Base-by-base conservation (phyloP, 805 yeast genomes). In the Myxozyma mucilagina region DNA sequence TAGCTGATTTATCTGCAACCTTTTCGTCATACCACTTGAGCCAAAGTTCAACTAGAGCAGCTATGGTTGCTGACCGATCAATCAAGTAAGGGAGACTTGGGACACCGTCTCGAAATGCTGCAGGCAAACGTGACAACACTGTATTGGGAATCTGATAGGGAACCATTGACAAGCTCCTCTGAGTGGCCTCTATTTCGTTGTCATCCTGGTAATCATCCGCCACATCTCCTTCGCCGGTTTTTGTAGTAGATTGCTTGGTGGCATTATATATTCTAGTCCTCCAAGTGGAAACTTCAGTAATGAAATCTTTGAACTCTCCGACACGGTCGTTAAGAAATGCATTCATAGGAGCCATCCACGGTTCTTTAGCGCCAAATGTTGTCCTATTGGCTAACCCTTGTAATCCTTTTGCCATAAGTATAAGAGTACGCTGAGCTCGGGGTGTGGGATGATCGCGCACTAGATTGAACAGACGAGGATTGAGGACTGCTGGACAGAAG, bases 401-500 rank as follows among this genome's bases (percentile, higher is more conserved):
- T 38, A 93, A 71, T 5, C 87, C 80, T 71, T 93, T 93, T 9
- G 97, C 90, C 4, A 92, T 78, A 24, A 92, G 74, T 0, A 96
- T 90, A 49, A 93, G 74, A 0, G 96, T 87, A 61, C 96, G 79
- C 65, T 90, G 92, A 1, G 85, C 79, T 10, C 79, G 79, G 1
- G 91, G 90, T 8, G 85, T 80, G 61, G 90, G 90, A 67, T 89
- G 93, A 41, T 82, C 79, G 54, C 82, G 80, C 0, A 90, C 83
- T 53, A 94, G 76, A 62, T 86, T 85, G 72, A 90, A 91, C 52
- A 92, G 73, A 69, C 90, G 90, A 0, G 99, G 99, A 69, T 90
- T 92, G 70, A 94, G 75, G 34, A 93, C 82, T 0, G 97, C 96
- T 0, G 99, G 98, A 69, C 97, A 91, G 65, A 91, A 82, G 73